Evolutionary conservation across 2,329 filamentous ascomycete species (phyloP).

Genomic region (Aspergillus sp.): DNA sequence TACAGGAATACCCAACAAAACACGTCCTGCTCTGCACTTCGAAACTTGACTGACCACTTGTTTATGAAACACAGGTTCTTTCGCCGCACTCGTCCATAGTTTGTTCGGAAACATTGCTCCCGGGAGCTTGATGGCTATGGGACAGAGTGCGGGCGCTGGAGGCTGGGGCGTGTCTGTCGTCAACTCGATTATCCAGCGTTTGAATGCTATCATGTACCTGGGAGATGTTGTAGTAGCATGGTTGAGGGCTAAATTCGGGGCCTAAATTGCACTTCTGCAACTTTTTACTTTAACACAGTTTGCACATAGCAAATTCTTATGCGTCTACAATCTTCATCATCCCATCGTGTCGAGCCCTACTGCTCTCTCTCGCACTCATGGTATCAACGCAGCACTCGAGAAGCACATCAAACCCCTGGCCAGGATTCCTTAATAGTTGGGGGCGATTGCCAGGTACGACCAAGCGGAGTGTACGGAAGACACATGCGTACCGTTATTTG

Average conservation of each 20-base stretch:
- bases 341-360: no score
- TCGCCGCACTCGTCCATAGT: conserved; percentile 5
- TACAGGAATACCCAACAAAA: not conserved
- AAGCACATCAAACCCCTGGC: no score
- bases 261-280: no score
- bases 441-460: no score
- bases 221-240: conserved; percentile 1
- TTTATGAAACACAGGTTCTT: conserved; percentile 4
- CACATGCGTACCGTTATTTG: no score
- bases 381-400: no score
- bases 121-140: conserved; percentile 3
- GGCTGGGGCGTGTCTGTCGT: conserved; percentile 4
- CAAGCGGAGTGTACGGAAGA: no score
- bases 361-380: no score
- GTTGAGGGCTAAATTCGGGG: conserved; percentile 1
- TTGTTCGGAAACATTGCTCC: conserved; percentile 6
- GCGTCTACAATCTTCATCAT: no score
- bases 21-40: not conserved
- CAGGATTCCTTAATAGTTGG: no score
- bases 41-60: not conserved
- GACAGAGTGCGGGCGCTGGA: conserved; percentile 8
- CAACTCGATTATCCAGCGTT: conserved; percentile 3
- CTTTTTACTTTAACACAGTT: no score
- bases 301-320: no score
- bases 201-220: not conserved